Percentiles rank a stretch among this genome's conserved stretches.
These are phyloP conservation scores for Verruconis gallopava DNA, from an alignment of 2,329 filamentous ascomycete genomes.

Conservation along the genomic window DNA sequence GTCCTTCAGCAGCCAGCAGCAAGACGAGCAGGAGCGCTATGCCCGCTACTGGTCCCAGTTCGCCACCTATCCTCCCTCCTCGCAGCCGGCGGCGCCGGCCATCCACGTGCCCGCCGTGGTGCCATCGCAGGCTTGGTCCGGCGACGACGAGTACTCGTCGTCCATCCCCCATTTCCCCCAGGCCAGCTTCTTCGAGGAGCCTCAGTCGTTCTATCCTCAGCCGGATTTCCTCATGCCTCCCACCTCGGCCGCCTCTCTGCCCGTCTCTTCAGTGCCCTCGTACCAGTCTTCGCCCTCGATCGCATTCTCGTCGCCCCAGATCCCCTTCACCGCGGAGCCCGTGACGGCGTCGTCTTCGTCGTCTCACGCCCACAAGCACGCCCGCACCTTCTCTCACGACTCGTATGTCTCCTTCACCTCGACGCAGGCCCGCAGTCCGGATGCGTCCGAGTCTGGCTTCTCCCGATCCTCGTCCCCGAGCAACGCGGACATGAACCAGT, in stretches of 20 bases:
- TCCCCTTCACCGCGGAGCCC: background rate
- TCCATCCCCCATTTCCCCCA: slow-evolving; percentile 2
- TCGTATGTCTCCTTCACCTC: slow-evolving; percentile 3
- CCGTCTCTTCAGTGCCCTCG: background rate
- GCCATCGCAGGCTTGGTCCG: background rate
- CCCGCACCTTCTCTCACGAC: background rate
- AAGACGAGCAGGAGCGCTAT: background rate
- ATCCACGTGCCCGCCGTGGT: background rate
- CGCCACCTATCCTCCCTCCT: background rate
- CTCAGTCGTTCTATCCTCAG: slow-evolving; percentile 3
- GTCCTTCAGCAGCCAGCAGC: background rate
- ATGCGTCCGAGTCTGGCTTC: background rate
- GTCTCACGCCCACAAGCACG: background rate
- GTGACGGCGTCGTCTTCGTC: background rate
- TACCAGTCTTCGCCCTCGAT: background rate
- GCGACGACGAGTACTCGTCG: background rate
- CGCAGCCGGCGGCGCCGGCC: background rate
- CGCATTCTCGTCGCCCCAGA: background rate
- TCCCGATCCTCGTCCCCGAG: slow-evolving; percentile 27
- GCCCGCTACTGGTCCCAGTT: background rate
- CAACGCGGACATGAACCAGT: slow-evolving; percentile 26
- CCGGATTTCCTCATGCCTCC: background rate
- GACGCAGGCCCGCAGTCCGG: slow-evolving; percentile 2
- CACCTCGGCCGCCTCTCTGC: background rate
- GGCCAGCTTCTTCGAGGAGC: slow-evolving; percentile 4